Evolutionary conservation across 257 asterid species (phyloP).

Genomic region (Solanum piurae): DNA sequence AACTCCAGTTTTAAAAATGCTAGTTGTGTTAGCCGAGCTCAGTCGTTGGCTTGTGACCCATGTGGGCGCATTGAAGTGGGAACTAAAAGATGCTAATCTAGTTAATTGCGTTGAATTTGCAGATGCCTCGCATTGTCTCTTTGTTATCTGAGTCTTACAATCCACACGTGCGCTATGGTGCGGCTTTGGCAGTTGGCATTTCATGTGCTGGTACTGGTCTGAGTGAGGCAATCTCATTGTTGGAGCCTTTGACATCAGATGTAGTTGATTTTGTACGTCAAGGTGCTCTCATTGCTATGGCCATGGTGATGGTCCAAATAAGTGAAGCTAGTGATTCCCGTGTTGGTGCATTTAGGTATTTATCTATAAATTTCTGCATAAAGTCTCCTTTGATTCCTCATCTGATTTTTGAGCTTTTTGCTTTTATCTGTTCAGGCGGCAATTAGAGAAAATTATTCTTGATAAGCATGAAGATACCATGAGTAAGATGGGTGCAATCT

Average conservation of each 20-base stretch:
- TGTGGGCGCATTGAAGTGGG: neutral
- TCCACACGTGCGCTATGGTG: constrained; percentile 98
- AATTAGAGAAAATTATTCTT: constrained; percentile 75
- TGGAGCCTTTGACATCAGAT: constrained; percentile 92
- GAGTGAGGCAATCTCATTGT: constrained; percentile 88
- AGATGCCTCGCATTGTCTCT: constrained; percentile 92
- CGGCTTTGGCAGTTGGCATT: constrained; percentile 95
- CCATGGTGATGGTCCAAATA: constrained; percentile 94
- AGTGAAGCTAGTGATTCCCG: constrained; percentile 96
- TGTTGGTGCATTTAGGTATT: constrained; percentile 88
- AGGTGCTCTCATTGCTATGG: constrained; percentile 98
- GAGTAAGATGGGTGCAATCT: constrained; percentile 99
- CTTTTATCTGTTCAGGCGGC: constrained; percentile 46
- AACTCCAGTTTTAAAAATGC: neutral
- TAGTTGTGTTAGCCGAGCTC: neutral
- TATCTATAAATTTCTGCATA: neutral
- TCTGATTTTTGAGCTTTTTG: neutral
- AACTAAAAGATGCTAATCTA: neutral
- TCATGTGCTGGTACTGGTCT: constrained; percentile 98
- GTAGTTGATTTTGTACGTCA: constrained; percentile 97
- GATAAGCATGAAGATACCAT: constrained; percentile 95
- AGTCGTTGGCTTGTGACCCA: neutral
- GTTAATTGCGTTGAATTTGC: constrained; percentile 14
- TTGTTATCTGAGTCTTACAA: constrained; percentile 93
- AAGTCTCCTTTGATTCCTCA: neutral